Base-by-base conservation (phyloP, 352 stramenopile genomes). In the Peronospora belbahrii region DNA sequence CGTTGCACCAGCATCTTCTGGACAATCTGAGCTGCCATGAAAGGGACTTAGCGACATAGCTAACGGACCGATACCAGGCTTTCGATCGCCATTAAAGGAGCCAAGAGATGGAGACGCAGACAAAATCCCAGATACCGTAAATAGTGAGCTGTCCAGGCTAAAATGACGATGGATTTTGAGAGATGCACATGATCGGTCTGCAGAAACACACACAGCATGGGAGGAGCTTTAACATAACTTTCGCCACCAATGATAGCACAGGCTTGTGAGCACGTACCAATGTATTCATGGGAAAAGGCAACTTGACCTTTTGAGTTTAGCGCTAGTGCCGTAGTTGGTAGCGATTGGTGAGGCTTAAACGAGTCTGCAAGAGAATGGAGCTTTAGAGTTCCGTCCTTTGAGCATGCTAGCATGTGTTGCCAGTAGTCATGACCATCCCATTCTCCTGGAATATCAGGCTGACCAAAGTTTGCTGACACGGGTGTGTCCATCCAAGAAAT, bases 401-500 rank as follows among this genome's bases (percentile, higher is more conserved):
- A 92, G 38, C 83, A 94, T 2, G 80, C 78, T 17, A 94, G 61
- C 74, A 94, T 89, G 47, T 94, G 82, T 41, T 94, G 82, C 82
- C 82, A 94, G 43, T 82, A 90, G 13, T 83, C 61, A 14, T 83
- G 76, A 1, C 82, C 79, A 49, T 88, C 77, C 62, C 66, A 83
- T 18, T 91, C 82, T 0, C 51, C 57, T 41, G 52, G 57, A 37
- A 67, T 62, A 39, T 65, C 57, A 19, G 46, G 42, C 32, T 62
- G 61, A 11, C 52, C 51, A 45, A 64, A 65, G 42, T 57, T 70
- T 24, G 60, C 41, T 10, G 53, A 65, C 33, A 79, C 59, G 0
- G 79, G 82, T 2, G 82, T 94, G 39, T 94, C 82, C 52, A 94
- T 69, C 83, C 83, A 94, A 15, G 74, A 67, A 38, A 94, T 89